Percentiles rank a stretch among this genome's conserved stretches.
Conservation (phyloP, 441 rosid genomes). For the Croton laevigatus region DNA sequence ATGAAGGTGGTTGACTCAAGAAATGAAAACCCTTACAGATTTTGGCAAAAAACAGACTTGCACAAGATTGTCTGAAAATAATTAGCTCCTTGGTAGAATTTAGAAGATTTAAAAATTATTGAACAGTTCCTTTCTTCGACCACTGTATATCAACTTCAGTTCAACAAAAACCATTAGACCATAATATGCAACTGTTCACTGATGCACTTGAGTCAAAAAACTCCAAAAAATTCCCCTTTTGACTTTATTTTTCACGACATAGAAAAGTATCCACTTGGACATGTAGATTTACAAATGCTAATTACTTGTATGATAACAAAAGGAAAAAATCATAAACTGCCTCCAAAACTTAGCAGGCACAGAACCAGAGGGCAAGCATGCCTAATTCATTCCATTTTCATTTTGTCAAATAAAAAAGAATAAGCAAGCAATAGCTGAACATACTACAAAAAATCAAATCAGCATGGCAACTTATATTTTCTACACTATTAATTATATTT, state of each 20-base stretch:
- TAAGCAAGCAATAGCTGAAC: neutral
- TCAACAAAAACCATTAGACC: neutral
- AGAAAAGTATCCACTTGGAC: neutral
- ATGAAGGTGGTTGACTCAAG: neutral
- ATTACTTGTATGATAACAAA: neutral
- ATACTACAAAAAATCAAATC: neutral
- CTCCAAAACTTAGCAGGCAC: neutral
- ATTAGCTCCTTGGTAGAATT: neutral
- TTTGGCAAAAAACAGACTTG: slow-evolving; percentile 5
- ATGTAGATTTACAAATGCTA: neutral
- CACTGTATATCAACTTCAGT: neutral
- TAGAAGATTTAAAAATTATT: neutral
- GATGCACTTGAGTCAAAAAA: neutral
- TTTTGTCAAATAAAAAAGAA: neutral
- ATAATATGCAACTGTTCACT: neutral
- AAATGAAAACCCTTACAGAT: neutral
- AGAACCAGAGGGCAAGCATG: neutral
- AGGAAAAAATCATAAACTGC: neutral
- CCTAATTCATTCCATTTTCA: neutral
- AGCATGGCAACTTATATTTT: neutral
- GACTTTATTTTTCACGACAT: neutral
- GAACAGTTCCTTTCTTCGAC: neutral
- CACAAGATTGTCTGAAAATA: neutral
- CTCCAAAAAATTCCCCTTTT: neutral
- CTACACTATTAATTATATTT: no score